phyloP scores from a whole-genome alignment of 2,329 filamentous ascomycete species.

The Cercospora citrullina region DNA sequence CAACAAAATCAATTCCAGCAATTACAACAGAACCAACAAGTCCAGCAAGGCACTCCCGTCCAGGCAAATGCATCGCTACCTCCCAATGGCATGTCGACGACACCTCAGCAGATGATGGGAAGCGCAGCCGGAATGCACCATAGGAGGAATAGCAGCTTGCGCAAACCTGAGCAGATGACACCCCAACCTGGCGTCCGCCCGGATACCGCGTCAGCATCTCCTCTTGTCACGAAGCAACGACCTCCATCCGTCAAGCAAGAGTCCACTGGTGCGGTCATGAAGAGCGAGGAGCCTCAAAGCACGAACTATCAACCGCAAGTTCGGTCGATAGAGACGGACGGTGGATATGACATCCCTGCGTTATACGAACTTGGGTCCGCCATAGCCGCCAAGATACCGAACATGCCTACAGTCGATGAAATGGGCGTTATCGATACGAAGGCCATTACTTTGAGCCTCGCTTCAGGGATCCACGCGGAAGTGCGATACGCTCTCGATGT shows the following conservation, averaged over 20 bases:
- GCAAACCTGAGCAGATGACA: constrained; percentile 36
- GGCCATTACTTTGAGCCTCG: constrained; percentile 82
- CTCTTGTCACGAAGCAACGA: constrained; percentile 32
- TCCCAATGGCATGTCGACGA: constrained; percentile 50
- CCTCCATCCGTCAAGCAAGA: constrained; percentile 37
- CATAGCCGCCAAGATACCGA: constrained; percentile 68
- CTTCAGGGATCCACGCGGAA: constrained; percentile 85
- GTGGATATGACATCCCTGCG: constrained; percentile 69
- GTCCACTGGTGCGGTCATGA: constrained; percentile 32
- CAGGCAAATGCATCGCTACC: constrained; percentile 52
- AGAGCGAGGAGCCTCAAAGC: constrained; percentile 38
- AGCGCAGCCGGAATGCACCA: constrained; percentile 39
- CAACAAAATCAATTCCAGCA: constrained; percentile 34
- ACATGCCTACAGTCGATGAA: constrained; percentile 72
- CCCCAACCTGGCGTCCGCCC: constrained; percentile 28
- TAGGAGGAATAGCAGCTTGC: constrained; percentile 35
- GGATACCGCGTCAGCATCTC: constrained; percentile 33
- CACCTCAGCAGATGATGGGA: constrained; percentile 46
- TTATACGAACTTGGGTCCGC: constrained; percentile 65
- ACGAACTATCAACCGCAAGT: constrained; percentile 35
- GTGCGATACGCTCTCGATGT: constrained; percentile 88
- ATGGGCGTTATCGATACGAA: constrained; percentile 88
- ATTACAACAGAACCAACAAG: constrained; percentile 32
- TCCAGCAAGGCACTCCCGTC: constrained; percentile 44
- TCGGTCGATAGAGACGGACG: constrained; percentile 46